A percentile compares a stretch with the other conserved stretches of the same genome.
Evolutionary conservation across 768 basidiomycete species (phyloP).

Genomic region (Tubosaeta sp.): DNA sequence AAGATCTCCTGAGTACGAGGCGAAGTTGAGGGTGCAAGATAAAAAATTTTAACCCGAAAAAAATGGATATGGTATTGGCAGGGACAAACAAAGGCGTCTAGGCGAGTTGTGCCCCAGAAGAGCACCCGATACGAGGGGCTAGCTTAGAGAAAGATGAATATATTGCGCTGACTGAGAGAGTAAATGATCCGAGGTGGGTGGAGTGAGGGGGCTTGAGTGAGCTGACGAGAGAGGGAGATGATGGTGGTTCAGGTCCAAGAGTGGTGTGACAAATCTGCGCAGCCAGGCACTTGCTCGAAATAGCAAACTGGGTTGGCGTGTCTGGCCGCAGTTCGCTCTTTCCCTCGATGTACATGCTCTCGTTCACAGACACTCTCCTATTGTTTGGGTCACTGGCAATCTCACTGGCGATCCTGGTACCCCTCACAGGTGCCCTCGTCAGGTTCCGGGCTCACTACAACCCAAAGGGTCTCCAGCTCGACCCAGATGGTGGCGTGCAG

Average conservation of each 20-base stretch:
- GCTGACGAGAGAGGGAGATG: conserved; percentile 10
- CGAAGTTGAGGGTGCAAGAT: not conserved
- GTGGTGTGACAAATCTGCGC: conserved; percentile 16
- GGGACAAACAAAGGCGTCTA: not conserved
- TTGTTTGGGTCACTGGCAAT: conserved; percentile 43
- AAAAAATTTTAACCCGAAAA: not conserved
- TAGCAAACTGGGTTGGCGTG: conserved; percentile 1
- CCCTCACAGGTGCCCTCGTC: conserved; percentile 65
- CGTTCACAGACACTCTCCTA: conserved; percentile 38
- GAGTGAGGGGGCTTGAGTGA: not conserved
- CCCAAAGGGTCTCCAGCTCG: conserved; percentile 78
- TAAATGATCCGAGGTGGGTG: not conserved
- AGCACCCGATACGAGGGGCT: not conserved
- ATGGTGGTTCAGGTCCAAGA: conserved; percentile 32
- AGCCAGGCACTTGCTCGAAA: conserved; percentile 26
- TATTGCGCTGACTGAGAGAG: not conserved
- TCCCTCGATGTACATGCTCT: conserved; percentile 22
- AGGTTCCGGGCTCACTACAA: conserved; percentile 83
- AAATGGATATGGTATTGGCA: not conserved
- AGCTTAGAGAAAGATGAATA: not conserved
- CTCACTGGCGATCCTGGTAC: conserved; percentile 55
- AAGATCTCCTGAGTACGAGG: not conserved
- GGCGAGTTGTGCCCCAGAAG: not conserved
- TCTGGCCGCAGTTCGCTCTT: not conserved
- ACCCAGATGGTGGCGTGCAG: conserved; percentile 70